Base-by-base conservation (phyloP, 495 filamentous ascomycete species). In the Pseudotulostoma volvatum region DNA sequence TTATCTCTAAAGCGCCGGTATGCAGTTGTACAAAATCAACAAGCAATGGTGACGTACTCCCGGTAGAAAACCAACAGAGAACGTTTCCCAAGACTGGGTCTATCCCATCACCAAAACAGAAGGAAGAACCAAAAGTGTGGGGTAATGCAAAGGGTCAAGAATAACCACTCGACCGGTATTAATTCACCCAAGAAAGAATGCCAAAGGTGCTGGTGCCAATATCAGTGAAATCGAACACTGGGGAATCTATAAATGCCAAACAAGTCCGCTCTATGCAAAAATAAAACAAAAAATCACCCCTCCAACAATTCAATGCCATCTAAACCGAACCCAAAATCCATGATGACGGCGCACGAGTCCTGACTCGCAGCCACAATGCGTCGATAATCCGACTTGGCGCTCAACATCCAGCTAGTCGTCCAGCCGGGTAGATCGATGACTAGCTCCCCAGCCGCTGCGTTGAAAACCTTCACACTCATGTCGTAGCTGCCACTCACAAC, bases 381-480 rank as follows among this genome's bases (percentile, higher is more conserved):
- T 34, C 88, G 67, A 54, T 95, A 95, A 55, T 97, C 90, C 21
- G 80, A 81, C 61, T 96, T 94, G 18, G 92, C 90, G 43, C 81
- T 84, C 31, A 97, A 59, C 48, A 95, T 92, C 92, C 92, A 96
- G 50, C 84, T 93, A 11, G 79, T 78, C 30, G 93, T 90, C 84
- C 84, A 96, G 38, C 80, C 76, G 13, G 81, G 79, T 44, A 93
- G 81, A 42, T 81, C 73, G 36, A 86, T 69, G 20, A 83, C 67
- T 30, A 77, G 61, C 34, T 74, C 64, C 19, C 86, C 86, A 3
- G 73, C 75, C 34, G 77, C 72, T 47, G 84, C 73, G 46, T 93
- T 81, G 54, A 80, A 94, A 3, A 94, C 84, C 58, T 90, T 93
- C 52, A 97, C 82, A 47, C 81, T 80, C 47, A 80, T 83, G 55